phyloP scores from a whole-genome alignment of 2,329 filamentous ascomycete genomes.

The Ceratocystis destructans region DNA sequence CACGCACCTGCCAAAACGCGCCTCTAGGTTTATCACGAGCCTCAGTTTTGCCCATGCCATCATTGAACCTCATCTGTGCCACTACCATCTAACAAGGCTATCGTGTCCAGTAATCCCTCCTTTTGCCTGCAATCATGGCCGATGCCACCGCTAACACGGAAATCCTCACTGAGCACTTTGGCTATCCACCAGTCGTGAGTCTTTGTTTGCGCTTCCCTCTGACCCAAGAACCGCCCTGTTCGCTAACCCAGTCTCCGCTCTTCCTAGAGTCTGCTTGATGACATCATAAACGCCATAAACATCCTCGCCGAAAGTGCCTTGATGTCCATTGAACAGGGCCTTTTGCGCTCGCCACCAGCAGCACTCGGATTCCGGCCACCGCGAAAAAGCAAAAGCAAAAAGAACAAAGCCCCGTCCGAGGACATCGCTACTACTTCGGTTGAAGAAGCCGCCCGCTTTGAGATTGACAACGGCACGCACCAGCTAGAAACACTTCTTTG shows the following conservation, averaged over 20 bases:
- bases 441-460: conserved; percentile 36
- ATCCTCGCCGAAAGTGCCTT: conserved; percentile 82
- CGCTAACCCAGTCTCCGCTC: conserved; percentile 11
- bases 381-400: conserved; percentile 27
- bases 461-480: conserved; percentile 81
- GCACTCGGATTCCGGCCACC: conserved; percentile 63
- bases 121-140: conserved; percentile 10
- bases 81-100: neutral
- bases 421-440: conserved; percentile 22
- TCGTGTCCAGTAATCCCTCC: neutral
- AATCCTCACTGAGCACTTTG: conserved; percentile 88
- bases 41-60: neutral
- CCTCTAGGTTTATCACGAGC: neutral
- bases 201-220: conserved; percentile 2
- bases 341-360: conserved; percentile 58
- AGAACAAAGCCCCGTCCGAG: neutral
- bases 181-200: conserved; percentile 79
- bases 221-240: neutral
- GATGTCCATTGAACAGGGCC: conserved; percentile 71
- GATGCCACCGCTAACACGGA: conserved; percentile 36
- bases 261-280: conserved; percentile 74
- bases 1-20: neutral
- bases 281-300: conserved; percentile 95
- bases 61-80: neutral
- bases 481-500: conserved; percentile 72